Evolutionary conservation across 2,329 filamentous ascomycete genomes (phyloP).

Genomic region (Dothideomycetes sp.): DNA sequence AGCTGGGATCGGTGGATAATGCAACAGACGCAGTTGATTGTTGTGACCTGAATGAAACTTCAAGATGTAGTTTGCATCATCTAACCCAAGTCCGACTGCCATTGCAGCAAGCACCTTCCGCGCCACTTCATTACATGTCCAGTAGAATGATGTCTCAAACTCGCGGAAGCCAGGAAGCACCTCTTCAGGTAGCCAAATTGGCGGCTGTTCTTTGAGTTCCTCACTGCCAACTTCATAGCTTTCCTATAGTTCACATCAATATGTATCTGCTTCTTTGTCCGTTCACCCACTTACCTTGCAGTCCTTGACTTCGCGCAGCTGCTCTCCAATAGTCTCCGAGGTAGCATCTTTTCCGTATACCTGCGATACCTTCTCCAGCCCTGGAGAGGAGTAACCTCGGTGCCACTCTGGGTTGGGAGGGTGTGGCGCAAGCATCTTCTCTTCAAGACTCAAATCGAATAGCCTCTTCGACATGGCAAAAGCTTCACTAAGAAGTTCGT

Average conservation of each 20-base stretch:
- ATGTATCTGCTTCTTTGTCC: not conserved
- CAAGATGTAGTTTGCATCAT: slow-evolving; percentile 12
- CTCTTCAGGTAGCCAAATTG: slow-evolving; percentile 37
- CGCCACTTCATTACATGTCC: slow-evolving; percentile 18
- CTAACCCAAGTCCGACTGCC: slow-evolving; percentile 23
- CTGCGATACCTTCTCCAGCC: slow-evolving; percentile 24
- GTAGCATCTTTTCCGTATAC: slow-evolving; percentile 9
- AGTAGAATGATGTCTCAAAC: slow-evolving; percentile 22
- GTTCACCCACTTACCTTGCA: slow-evolving; percentile 10
- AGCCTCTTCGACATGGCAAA: slow-evolving; percentile 22
- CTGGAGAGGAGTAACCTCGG: slow-evolving; percentile 27
- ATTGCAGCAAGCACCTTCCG: slow-evolving; percentile 21
- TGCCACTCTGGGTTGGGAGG: slow-evolving; percentile 27
- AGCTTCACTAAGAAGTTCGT: slow-evolving; percentile 18
- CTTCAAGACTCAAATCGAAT: slow-evolving; percentile 23
- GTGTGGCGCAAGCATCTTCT: slow-evolving; percentile 28
- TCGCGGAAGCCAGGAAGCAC: slow-evolving; percentile 32
- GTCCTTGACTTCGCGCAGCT: slow-evolving; percentile 11
- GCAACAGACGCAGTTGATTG: slow-evolving; percentile 21
- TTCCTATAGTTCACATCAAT: slow-evolving; percentile 10
- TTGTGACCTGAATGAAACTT: slow-evolving; percentile 13
- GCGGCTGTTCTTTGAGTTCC: slow-evolving; percentile 30
- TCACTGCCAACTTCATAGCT: slow-evolving; percentile 38
- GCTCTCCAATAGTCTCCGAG: slow-evolving; percentile 7
- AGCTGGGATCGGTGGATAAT: slow-evolving; percentile 26